A percentile compares a stretch with the other conserved stretches of the same genome.
Evolutionary conservation across 352 stramenopile species (phyloP).

Genomic region (Phytophthora sojae): DNA sequence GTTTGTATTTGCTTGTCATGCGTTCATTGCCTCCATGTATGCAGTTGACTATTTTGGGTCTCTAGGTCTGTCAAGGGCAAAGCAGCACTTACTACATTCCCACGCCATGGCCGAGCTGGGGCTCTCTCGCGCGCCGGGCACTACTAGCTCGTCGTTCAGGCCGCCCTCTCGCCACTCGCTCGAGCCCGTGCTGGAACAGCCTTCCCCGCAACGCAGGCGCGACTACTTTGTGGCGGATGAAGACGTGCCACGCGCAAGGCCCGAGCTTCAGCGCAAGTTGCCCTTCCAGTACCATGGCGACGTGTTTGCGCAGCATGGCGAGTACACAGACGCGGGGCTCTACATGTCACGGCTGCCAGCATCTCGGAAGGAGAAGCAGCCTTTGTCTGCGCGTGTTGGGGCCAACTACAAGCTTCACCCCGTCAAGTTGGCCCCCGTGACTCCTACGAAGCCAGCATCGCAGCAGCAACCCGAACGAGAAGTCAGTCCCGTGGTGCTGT

Average conservation of each 20-base stretch:
- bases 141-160: conserved; percentile 10
- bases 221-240: conserved; percentile 43
- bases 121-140: not conserved
- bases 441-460: conserved; percentile 14
- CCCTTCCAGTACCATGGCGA: conserved; percentile 78
- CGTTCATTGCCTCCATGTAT: not conserved
- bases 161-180: conserved; percentile 19
- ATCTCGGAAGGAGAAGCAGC: conserved; percentile 53
- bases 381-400: conserved; percentile 32
- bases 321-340: conserved; percentile 70
- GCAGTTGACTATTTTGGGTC: conserved; percentile 28
- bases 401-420: conserved; percentile 48
- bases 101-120: conserved; percentile 23
- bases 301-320: conserved; percentile 73
- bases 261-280: conserved; percentile 50
- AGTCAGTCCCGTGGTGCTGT: not conserved
- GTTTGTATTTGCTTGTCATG: conserved; percentile 17
- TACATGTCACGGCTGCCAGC: conserved; percentile 79
- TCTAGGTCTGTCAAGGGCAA: conserved; percentile 5
- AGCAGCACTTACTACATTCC: not conserved
- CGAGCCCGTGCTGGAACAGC: conserved; percentile 18
- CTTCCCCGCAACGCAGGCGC: conserved; percentile 29
- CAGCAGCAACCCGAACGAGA: conserved; percentile 28
- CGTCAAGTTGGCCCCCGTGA: conserved; percentile 62
- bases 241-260: conserved; percentile 16